Conservation (phyloP, 2,329 filamentous ascomycete genomes). For the Alternaria dauci region DNA sequence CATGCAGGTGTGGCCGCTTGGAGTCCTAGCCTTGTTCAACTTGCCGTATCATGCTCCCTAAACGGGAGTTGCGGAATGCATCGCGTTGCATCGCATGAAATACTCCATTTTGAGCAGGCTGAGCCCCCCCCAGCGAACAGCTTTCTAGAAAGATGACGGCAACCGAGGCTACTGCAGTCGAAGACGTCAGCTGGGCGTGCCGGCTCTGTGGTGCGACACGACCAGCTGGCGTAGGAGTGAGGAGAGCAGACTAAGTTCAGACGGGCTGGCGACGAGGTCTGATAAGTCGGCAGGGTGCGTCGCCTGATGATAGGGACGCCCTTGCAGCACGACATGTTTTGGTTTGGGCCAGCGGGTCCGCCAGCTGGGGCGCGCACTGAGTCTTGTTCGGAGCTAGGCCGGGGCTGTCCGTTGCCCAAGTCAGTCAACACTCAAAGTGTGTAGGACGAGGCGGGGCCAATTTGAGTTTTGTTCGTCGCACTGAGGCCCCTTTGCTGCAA, state of each 20-base stretch:
- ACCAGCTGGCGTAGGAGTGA: neutral
- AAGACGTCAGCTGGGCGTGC: slow-evolving; percentile 31
- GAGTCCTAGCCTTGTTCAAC: slow-evolving; percentile 14
- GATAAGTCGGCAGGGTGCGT: slow-evolving; percentile 6
- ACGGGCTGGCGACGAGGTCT: neutral
- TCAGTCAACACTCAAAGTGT: slow-evolving; percentile 28
- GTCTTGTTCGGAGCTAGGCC: slow-evolving; percentile 16
- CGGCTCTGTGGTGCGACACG: slow-evolving; percentile 37
- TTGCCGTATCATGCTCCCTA: slow-evolving; percentile 5
- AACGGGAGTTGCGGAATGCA: slow-evolving; percentile 28
- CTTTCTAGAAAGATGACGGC: slow-evolving; percentile 44
- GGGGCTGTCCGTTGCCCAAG: slow-evolving; percentile 33
- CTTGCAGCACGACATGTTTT: slow-evolving; percentile 16
- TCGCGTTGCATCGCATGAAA: slow-evolving; percentile 49
- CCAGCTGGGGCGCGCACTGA: slow-evolving; percentile 7
- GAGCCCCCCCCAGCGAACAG: slow-evolving; percentile 29
- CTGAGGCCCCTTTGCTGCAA: slow-evolving; percentile 45
- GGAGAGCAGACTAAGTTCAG: slow-evolving; percentile 1
- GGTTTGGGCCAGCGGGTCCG: slow-evolving; percentile 11
- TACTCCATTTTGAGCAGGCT: slow-evolving; percentile 23
- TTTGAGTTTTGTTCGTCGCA: slow-evolving; percentile 42
- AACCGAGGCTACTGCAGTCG: slow-evolving; percentile 36
- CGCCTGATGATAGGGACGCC: slow-evolving; percentile 10
- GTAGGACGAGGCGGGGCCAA: slow-evolving; percentile 34
- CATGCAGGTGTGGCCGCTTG: slow-evolving; percentile 9